Base-by-base conservation (phyloP, 805 yeast genomes). In the Zygosaccharomyces gambellarensis region DNA sequence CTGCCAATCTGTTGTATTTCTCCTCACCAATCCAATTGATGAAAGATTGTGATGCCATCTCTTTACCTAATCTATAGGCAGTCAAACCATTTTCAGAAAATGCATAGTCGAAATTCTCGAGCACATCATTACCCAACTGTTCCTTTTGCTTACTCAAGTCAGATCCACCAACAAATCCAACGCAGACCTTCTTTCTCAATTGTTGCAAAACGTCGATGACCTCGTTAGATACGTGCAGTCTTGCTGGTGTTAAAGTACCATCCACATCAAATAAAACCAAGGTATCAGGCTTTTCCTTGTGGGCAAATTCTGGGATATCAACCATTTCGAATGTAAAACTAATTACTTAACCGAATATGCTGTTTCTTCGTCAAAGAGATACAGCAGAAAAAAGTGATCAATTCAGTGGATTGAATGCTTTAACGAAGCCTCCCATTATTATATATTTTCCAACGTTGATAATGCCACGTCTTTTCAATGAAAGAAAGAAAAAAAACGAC, bases 161-260 rank as follows among this genome's bases (percentile, higher is more conserved):
- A 46, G 95, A 84, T 62, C 99, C 99, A 71, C 99, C 99, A 56
- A 94, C 99, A 64, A 90, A 94, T 50, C 99, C 99, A 74, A 94
- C 81, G 46, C 87, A 97, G 62, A 81, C 92, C 77, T 92, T 90
- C 77, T 89, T 77, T 75, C 97, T 86, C 68, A 94, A 81, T 60
- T 83, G 80, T 53, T 71, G 68, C 63, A 94, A 80, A 39, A 86
- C 74, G 55, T 79, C 71, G 66, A 74, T 80, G 83, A 94, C 85
- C 72, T 90, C 96, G 63, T 81, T 79, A 54, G 90, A 82, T 61
- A 86, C 72, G 36, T 66, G 70, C 68, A 83, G 80, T 78, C 99
- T 89, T 48, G 99, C 98, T 59, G 98, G 99, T 38, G 98, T 92
- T 71, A 94, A 79, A 50, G 99, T 94, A 59, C 97, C 99, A 70